Evolutionary conservation across 2,329 filamentous ascomycete species (phyloP).

Genomic region (Akanthomyces lecanii): DNA sequence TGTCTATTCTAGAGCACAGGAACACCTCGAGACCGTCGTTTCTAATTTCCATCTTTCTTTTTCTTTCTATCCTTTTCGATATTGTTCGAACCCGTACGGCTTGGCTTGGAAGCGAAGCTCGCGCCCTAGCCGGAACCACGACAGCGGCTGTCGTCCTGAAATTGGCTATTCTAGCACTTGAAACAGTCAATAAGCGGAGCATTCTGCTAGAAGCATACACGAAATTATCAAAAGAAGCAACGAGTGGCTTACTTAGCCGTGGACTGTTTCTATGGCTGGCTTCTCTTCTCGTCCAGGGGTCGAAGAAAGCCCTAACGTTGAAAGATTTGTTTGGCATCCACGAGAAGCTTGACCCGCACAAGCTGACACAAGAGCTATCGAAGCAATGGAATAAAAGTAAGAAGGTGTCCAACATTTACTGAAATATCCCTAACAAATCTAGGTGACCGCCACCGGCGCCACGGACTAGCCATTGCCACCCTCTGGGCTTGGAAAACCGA

Average conservation of each 20-base stretch:
- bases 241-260: neutral
- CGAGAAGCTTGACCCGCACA: neutral
- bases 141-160: neutral
- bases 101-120: neutral
- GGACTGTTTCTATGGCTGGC: constrained; percentile 9
- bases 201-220: neutral
- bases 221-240: neutral
- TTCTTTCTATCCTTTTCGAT: constrained; percentile 8
- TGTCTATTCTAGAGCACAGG: constrained; percentile 5
- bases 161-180: neutral
- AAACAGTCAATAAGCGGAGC: neutral
- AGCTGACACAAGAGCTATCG: neutral
- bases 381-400: neutral
- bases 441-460: neutral
- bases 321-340: constrained; percentile 3
- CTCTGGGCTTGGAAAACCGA: constrained; percentile 12
- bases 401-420: too few relatives aligned
- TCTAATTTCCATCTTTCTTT: constrained; percentile 1
- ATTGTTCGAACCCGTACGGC: constrained; percentile 2
- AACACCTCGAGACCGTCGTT: constrained; percentile 11
- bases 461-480: constrained; percentile 11
- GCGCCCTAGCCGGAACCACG: neutral
- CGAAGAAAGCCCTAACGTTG: neutral
- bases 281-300: neutral
- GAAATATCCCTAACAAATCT: neutral